phyloP scores from a whole-genome alignment of 2,329 filamentous ascomycete genomes.

The Ophiostoma himal-ulmi region DNA sequence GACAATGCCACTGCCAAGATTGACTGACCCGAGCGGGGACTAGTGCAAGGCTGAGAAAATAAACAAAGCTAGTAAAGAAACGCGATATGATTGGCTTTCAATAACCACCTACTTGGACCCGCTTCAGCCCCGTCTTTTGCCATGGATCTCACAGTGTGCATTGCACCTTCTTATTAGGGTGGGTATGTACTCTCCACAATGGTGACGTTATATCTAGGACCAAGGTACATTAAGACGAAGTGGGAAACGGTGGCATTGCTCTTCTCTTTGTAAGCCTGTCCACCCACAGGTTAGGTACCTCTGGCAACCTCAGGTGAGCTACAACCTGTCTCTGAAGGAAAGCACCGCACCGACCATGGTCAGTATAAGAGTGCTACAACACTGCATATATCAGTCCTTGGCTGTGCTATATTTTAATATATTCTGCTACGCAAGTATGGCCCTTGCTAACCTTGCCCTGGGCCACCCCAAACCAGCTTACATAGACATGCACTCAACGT shows the following conservation, averaged over 20 bases:
- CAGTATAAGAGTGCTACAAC: background rate
- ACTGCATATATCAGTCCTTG: background rate
- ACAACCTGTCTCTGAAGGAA: background rate
- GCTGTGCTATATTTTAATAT: background rate
- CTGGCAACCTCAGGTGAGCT: too few species aligned
- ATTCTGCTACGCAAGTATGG: background rate
- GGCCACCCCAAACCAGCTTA: background rate
- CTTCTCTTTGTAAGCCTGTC: too few species aligned
- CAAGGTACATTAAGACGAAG: background rate
- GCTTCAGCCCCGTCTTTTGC: slow-evolving; percentile 18
- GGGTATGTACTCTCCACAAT: slow-evolving; percentile 6
- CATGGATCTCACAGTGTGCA: background rate
- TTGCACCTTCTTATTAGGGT: background rate
- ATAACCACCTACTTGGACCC: background rate
- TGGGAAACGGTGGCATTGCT: background rate
- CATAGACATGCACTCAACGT: background rate
- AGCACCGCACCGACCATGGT: background rate
- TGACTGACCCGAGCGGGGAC: background rate
- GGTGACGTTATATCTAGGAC: slow-evolving; percentile 18
- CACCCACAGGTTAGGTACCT: too few species aligned
- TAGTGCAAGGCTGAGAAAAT: slow-evolving; percentile 24
- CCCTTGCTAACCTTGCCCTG: background rate
- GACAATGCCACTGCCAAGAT: background rate
- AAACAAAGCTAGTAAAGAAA: background rate
- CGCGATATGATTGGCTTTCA: background rate